These are phyloP conservation scores for Aurinia saxatilis DNA, from an alignment of 345 rosid species.

Conservation along the genomic window DNA sequence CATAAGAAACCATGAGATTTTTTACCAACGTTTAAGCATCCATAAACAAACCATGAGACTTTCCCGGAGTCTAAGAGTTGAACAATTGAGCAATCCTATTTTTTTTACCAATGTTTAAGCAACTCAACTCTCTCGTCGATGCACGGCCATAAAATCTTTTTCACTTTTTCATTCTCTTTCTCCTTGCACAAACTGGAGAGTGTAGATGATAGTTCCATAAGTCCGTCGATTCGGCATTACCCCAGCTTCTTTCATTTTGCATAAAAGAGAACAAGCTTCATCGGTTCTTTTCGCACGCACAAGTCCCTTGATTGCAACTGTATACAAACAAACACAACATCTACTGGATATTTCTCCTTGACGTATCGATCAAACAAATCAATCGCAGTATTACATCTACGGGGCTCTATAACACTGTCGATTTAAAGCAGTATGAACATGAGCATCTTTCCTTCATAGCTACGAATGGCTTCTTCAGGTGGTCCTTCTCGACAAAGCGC, in stretches of 20 bases:
- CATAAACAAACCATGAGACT: too few species aligned
- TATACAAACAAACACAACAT: conserved; percentile 57
- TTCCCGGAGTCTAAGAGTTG: too few species aligned
- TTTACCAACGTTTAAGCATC: too few species aligned
- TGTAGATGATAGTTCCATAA: conserved; percentile 40
- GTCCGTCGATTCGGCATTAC: conserved; percentile 35
- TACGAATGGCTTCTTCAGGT: conserved; percentile 36
- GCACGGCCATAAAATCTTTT: conserved; percentile 40
- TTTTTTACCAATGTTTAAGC: too few species aligned
- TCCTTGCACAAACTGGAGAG: conserved; percentile 39
- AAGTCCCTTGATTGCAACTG: conserved; percentile 59
- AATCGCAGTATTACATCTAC: conserved; percentile 38
- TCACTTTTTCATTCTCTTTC: conserved; percentile 43
- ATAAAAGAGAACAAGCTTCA: conserved; percentile 43
- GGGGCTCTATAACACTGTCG: conserved; percentile 41
- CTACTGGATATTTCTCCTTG: conserved; percentile 38
- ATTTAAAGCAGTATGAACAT: conserved; percentile 54
- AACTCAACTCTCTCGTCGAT: conserved; percentile 38
- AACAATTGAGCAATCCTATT: too few species aligned
- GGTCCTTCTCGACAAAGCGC: conserved; percentile 42
- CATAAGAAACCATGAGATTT: too few species aligned
- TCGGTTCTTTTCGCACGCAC: conserved; percentile 38
- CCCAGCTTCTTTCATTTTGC: conserved; percentile 50
- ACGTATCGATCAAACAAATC: conserved; percentile 42
- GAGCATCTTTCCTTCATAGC: conserved; percentile 49